Percentiles rank a stretch among this genome's conserved stretches.
Evolutionary conservation across 1,284 basidiomycete species (phyloP).

Genomic region (Inonotus obliquus): DNA sequence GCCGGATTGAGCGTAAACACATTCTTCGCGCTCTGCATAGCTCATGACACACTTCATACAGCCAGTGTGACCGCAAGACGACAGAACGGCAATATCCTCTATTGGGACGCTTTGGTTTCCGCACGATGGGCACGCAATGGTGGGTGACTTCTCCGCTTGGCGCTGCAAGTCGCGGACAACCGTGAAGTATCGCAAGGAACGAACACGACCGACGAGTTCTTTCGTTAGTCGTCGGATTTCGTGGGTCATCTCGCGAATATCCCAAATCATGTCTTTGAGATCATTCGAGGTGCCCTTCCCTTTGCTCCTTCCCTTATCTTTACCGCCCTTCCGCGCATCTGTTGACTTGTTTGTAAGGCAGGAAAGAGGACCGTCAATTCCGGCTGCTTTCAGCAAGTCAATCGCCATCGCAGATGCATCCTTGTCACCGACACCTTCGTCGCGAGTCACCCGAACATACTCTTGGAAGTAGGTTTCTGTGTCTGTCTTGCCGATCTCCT

Average conservation of each 20-base stretch:
- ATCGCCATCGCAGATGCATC: conserved; percentile 64
- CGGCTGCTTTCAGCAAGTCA: conserved; percentile 58
- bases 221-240: conserved; percentile 78
- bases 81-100: conserved; percentile 76
- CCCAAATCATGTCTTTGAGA: conserved; percentile 67
- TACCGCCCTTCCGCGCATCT: conserved; percentile 31
- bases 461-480: conserved; percentile 78
- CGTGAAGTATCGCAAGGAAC: conserved; percentile 87
- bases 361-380: conserved; percentile 36
- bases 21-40: conserved; percentile 76
- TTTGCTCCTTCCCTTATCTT: conserved; percentile 36
- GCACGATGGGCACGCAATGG: conserved; percentile 62
- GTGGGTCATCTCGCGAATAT: conserved; percentile 82
- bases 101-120: conserved; percentile 50
- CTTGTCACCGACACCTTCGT: conserved; percentile 69
- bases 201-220: conserved; percentile 83
- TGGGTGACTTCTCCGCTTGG: conserved; percentile 51
- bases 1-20: conserved; percentile 64
- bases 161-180: conserved; percentile 86
- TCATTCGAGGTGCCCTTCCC: conserved; percentile 45
- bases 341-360: conserved; percentile 26
- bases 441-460: conserved; percentile 62
- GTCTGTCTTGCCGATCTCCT: conserved; percentile 54
- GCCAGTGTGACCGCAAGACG: conserved; percentile 87
- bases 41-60: conserved; percentile 69